Base-by-base conservation (phyloP, 1,139 yeast genomes). In the Geotrichum aggregatum region DNA sequence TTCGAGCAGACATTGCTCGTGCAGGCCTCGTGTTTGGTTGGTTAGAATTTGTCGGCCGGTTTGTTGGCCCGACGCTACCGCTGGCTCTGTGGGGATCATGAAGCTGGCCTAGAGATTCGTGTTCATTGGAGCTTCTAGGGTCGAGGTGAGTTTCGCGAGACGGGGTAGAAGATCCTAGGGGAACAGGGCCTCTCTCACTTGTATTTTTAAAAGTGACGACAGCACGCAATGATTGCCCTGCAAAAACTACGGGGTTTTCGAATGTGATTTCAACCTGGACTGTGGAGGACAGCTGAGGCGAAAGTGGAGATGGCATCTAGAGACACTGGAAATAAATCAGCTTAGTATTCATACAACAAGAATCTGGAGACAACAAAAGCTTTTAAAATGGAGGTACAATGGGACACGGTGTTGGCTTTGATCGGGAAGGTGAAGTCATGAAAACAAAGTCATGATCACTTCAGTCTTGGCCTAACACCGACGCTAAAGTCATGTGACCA, bases 221-320 rank as follows among this genome's bases (percentile, higher is more conserved):
- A 22, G 68, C 70, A 24, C 59, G 50, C 34, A 72, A 58, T 7
- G 59, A 56, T 48, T 71, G 73, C 21, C 76, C 76, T 2, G 75
- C 74, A 59, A 71, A 72, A 4, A 71, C 70, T 33, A 68, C 68
- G n/a, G 73, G 69, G 43, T 63, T 61, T 41, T 71, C 72, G 50
- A 72, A 67, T 33, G 65, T 62, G 24, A 71, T 75, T 43, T 70
- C 75, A 26, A 72, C 72, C 50, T 67, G 62, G 34, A 64, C 59
- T 28, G 56, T 54, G 28, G 63, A 58, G 13, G 42, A 24, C 42
- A 41, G 35, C 19, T 22, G 49, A 13, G 43, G 30, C n/a, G 50
- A 31, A 13, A 34, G 22, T 38, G 49, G 44, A 19, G 35, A 35
- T 14, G 41, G 31, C 51, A 51, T 51, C 18, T 13, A 7, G 38